Evolutionary conservation across 345 rosid genomes (phyloP), one percentile per base, ranked within the genome.

Genomic region (Euphorbia tirucalli): DNA sequence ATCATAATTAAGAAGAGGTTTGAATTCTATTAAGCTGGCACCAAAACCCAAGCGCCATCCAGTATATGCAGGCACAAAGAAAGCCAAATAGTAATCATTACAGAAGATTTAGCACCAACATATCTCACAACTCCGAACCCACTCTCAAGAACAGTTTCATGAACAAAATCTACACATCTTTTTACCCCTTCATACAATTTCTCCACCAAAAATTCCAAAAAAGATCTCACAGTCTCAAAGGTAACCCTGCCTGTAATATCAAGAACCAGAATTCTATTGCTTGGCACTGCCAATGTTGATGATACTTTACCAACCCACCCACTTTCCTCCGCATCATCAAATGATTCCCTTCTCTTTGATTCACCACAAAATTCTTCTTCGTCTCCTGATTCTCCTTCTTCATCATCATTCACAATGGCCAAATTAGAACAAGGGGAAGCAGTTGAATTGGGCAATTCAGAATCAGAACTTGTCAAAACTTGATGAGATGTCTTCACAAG

Each of bases 231-330:
- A 30, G 89, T 84, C 78, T 92, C 93, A 52, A 85, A 88, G 65
- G 93, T 84, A 28, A 89, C 79, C 56, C 75, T 82, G 61, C 95
- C 95, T 3, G 87, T 87, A 70, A 94, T 55, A 77, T 88, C 96
- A 70, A 94, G 88, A 66, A 89, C 83, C 13, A 90, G 84, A 75
- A 72, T 87, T 78, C 88, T 84, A 71, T 89, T 94, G 71, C 84
- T 83, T 3, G 96, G 96, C 72, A 85, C 80, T 0, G 90, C 80
- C 68, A 90, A 41, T 16, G 92, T 83, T 3, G 89, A 85, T 13
- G 95, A 85, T 5, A 89, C 79, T 69, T 87, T 87, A 19, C 79
- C 73, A 21, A 84, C 69, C 94, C 91, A 93, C 3, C 84, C 81
- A 24, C 59, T 28, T 6, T 71, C 65, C 67, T 69, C n/a, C n/a